Evolutionary conservation across 2,329 filamentous ascomycete species (phyloP).

Genomic region (Amphichorda felina): DNA sequence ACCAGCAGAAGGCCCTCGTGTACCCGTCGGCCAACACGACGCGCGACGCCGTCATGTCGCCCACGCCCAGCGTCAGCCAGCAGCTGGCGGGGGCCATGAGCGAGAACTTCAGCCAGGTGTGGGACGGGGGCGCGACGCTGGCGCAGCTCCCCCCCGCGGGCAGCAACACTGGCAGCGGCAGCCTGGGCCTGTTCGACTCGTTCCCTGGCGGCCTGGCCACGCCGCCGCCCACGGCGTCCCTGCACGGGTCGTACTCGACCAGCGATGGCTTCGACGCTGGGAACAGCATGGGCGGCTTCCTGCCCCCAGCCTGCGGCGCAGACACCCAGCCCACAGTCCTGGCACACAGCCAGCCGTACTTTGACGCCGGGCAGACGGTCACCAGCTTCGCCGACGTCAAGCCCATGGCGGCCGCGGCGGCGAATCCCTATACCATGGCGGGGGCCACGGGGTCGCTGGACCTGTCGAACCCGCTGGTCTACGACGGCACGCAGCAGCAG

Average conservation of each 20-base stretch:
- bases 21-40: constrained; percentile 20
- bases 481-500: constrained; percentile 12
- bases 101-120: constrained; percentile 40
- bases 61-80: constrained; percentile 35
- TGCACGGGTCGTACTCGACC: constrained; percentile 32
- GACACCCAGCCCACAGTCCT: constrained; percentile 12
- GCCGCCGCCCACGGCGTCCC: constrained; percentile 40
- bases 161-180: constrained; percentile 14
- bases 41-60: constrained; percentile 38
- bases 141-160: constrained; percentile 14
- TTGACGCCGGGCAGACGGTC: constrained; percentile 9
- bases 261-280: constrained; percentile 30
- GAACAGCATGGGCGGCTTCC: constrained; percentile 15
- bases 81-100: constrained; percentile 43
- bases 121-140: constrained; percentile 24
- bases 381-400: constrained; percentile 18
- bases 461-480: constrained; percentile 18
- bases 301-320: constrained; percentile 15
- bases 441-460: constrained; percentile 13
- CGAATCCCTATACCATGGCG: constrained; percentile 8
- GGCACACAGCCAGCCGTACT: constrained; percentile 16
- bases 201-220: constrained; percentile 42
- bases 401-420: constrained; percentile 12
- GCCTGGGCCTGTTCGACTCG: constrained; percentile 33
- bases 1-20: constrained; percentile 35